phyloP scores from a whole-genome alignment of 345 rosid genomes.

The Pseudoturritis turrita region DNA sequence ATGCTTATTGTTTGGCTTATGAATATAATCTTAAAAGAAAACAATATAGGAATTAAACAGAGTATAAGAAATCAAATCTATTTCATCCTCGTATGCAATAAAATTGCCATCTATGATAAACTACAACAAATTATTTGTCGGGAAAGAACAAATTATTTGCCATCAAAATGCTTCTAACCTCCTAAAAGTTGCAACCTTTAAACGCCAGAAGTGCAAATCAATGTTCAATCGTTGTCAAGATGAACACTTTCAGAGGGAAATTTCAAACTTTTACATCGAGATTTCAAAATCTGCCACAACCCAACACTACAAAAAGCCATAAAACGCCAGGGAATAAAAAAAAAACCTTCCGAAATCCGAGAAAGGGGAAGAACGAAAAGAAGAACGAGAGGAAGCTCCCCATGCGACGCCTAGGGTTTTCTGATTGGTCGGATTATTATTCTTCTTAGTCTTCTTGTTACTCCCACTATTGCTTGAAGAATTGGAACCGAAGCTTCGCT shows the following conservation, averaged over 20 bases:
- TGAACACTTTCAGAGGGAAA: not conserved
- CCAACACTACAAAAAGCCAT: not conserved
- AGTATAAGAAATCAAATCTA: not conserved
- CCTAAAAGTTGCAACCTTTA: not conserved
- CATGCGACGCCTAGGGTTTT: slow-evolving; percentile 92
- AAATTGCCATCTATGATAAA: not conserved
- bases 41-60: not conserved
- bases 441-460: slow-evolving; percentile 36
- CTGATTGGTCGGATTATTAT: slow-evolving; percentile 49
- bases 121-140: not conserved
- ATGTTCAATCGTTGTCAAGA: not conserved
- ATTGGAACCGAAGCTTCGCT: slow-evolving; percentile 55
- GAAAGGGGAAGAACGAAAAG: slow-evolving; percentile 66
- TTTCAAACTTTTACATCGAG: not conserved
- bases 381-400: slow-evolving; percentile 80
- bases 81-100: not conserved
- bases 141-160: too few relatives aligned
- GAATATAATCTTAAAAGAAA: not conserved
- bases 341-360: slow-evolving; percentile 74
- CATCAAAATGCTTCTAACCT: not conserved
- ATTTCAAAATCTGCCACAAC: not conserved
- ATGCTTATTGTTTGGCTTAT: not conserved
- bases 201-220: not conserved
- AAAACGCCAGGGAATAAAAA: not conserved
- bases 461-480: slow-evolving; percentile 36